Conservation (phyloP, 2,329 filamentous ascomycete species). For the Trichoderma atrobrunneum region DNA sequence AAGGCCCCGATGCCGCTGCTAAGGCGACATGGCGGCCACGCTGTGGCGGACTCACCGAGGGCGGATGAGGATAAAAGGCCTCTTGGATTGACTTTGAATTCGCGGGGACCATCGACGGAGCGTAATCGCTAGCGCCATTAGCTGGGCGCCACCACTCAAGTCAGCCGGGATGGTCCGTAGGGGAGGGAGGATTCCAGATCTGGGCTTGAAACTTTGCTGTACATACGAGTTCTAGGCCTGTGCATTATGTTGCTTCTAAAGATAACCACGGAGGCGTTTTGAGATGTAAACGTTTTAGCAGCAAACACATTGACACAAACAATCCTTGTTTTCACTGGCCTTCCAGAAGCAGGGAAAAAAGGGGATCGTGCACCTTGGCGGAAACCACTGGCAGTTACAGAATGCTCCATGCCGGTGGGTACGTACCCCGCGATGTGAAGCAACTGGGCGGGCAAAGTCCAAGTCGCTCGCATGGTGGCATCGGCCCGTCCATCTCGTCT, state of each 20-base stretch:
- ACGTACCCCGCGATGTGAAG: conserved; percentile 18
- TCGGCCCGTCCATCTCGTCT: conserved; percentile 9
- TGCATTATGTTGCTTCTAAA: not conserved
- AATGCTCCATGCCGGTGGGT: conserved; percentile 10
- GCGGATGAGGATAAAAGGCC: conserved; percentile 1
- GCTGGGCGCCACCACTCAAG: conserved; percentile 9
- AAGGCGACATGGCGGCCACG: not conserved
- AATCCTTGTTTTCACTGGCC: not conserved
- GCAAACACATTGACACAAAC: not conserved
- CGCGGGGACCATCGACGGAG: conserved; percentile 15
- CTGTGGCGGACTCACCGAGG: conserved; percentile 10
- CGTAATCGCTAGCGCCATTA: conserved; percentile 7
- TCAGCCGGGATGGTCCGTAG: conserved; percentile 13
- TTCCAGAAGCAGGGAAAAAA: not conserved
- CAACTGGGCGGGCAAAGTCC: not conserved
- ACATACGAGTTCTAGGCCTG: not conserved
- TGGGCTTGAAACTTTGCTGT: not conserved
- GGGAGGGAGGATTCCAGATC: conserved; percentile 2
- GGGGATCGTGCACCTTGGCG: not conserved
- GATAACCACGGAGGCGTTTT: not conserved
- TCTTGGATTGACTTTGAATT: not conserved
- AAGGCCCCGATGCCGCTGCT: conserved; percentile 1
- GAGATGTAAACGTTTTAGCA: not conserved
- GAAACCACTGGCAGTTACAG: conserved; percentile 13
- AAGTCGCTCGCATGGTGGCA: not conserved